These are phyloP conservation scores for Colletotrichum tabaci DNA, from an alignment of 2,329 filamentous ascomycete genomes.

Conservation along the genomic window DNA sequence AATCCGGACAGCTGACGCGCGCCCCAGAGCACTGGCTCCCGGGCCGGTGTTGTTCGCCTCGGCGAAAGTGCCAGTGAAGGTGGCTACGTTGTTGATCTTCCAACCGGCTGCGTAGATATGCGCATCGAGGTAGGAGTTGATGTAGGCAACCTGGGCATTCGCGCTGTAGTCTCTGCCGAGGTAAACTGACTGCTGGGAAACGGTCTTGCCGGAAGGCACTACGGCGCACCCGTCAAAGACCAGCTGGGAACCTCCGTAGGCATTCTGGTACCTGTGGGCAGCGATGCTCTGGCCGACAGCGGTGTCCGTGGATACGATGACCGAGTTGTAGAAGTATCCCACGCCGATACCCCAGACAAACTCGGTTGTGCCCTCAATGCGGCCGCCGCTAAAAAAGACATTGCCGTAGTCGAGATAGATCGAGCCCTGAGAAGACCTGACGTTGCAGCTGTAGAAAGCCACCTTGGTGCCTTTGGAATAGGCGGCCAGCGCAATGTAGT, in stretches of 20 bases:
- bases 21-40: constrained; percentile 46
- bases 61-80: constrained; percentile 48
- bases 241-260: constrained; percentile 44
- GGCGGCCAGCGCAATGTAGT: constrained; percentile 46
- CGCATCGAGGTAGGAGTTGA: constrained; percentile 50
- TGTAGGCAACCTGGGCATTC: constrained; percentile 47
- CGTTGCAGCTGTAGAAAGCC: constrained; percentile 44
- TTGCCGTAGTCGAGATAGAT: constrained; percentile 36
- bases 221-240: constrained; percentile 42
- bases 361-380: constrained; percentile 32
- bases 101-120: constrained; percentile 49
- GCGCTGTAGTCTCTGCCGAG: constrained; percentile 49
- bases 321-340: constrained; percentile 36
- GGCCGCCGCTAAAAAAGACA: constrained; percentile 32
- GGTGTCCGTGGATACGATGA: constrained; percentile 50
- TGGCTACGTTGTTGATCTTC: constrained; percentile 45
- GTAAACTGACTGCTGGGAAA: constrained; percentile 47
- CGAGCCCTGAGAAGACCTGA: constrained; percentile 36
- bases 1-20: constrained; percentile 45
- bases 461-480: constrained; percentile 50
- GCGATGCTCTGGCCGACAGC: constrained; percentile 51
- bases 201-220: constrained; percentile 31
- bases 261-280: constrained; percentile 47
- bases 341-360: constrained; percentile 57
- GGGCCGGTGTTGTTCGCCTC: constrained; percentile 53